Evolutionary conservation across 2,329 filamentous ascomycete genomes (phyloP).

Genomic region (Colletotrichum neosansevieriae): DNA sequence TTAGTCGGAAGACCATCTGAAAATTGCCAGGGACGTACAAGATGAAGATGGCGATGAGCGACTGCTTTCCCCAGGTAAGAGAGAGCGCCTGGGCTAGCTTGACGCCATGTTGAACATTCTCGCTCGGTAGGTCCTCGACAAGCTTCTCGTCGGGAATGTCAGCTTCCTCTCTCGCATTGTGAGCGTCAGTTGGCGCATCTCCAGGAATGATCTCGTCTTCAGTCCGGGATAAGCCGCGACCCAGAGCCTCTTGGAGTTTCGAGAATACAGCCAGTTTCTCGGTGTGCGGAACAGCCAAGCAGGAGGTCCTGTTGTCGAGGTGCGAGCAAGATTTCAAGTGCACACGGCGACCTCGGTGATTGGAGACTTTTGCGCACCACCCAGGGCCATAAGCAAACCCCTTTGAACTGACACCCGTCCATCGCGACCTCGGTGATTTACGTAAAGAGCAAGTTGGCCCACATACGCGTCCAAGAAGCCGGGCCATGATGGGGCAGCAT

Average conservation of each 20-base stretch:
- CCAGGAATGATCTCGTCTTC: not conserved
- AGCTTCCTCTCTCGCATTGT: not conserved
- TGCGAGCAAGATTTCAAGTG: not conserved
- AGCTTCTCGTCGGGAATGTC: constrained; percentile 17
- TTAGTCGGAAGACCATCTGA: not conserved
- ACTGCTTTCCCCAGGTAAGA: constrained; percentile 42
- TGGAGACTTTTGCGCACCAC: not conserved
- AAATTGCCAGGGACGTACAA: constrained; percentile 7
- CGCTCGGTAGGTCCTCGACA: constrained; percentile 21
- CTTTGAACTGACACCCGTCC: not conserved
- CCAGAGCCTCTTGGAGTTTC: constrained; percentile 3
- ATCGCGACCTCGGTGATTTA: not conserved
- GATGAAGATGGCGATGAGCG: constrained; percentile 41
- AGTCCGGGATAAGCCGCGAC: not conserved
- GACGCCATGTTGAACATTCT: constrained; percentile 43
- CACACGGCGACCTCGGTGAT: not conserved
- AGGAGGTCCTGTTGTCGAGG: not conserved
- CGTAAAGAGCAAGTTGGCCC: not conserved
- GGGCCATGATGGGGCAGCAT: not conserved
- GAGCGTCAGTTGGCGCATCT: not conserved
- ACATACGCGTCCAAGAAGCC: not conserved
- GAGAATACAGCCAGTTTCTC: not conserved
- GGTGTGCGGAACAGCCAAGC: not conserved
- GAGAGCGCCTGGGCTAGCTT: constrained; percentile 44
- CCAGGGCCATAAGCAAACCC: too few species aligned